Base-by-base conservation (phyloP, 345 rosid species). In the Noccaea caerulescens region DNA sequence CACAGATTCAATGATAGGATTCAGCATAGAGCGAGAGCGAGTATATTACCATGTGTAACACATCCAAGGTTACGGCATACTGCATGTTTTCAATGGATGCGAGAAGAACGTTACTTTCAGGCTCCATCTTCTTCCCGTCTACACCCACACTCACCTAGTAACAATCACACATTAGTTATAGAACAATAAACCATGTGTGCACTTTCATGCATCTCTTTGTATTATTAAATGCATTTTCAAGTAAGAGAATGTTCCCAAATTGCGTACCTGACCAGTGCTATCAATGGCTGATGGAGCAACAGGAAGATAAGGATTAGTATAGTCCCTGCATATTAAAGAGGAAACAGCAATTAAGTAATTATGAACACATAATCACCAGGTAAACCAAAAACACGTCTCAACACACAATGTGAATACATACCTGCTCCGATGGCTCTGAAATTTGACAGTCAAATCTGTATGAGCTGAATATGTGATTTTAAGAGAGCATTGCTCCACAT, bases 51-150 rank as follows among this genome's bases (percentile, higher is more conserved):
- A 79, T 90, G 81, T 92, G 94, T 46, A 95, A 71, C 55, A 88
- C 97, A 78, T 95, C 98, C 85, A 95, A 84, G 50, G 99, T 90
- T 77, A 95, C 97, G 63, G 96, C 97, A 81, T 95, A 92, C 73
- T 92, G 99, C 99, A 95, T 95, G 78, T 95, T 95, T 84, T 95
- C 99, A 27, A 95, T 95, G 41, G 99, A 95, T 76, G 99, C 99
- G 8, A 88, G 99, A 76, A 92, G 98, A 60, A 95, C 98, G 32
- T 95, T 92, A 76, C 99, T 90, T 84, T 95, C 99, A 44, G 98
- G 94, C 75, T 95, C 99, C 69, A 92, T 80, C 73, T 88, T 95
- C 78, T 85, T 92, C 36, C 99, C 99, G 81, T 95, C 99, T 70
- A 86, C 58, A 71, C 97, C 96, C 72, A 90, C 81, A 61, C 32